Base-by-base conservation (phyloP, 768 basidiomycete genomes). In the Rickenella mellea region DNA sequence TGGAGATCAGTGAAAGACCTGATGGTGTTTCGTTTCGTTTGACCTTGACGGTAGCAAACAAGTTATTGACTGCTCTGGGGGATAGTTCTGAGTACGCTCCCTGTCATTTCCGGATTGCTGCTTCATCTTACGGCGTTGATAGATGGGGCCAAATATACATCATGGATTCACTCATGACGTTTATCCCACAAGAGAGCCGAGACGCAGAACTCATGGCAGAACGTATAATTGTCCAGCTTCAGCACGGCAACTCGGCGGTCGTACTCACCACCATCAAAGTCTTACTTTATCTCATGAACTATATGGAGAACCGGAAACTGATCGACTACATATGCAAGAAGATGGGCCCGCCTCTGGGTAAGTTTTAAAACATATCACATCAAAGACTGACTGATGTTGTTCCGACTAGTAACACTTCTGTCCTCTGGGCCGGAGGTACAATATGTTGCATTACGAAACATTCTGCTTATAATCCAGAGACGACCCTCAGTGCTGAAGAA, bases 141-240 rank as follows among this genome's bases (percentile, higher is more conserved):
- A 99, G 94, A 61, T 99, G 96, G 96, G 94, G 94, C 1, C 93
- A 97, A 61, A 91, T 97, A 40, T 99, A 98, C 57, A 98, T 99
- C 49, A 70, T 99, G 30, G 96, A 99, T 59, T 88, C 89, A 1
- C 62, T 99, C 24, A 62, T 99, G 42, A 87, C 92, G 28, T 98
- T 85, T 58, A 87, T 96, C n/a, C 96, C 96, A 4, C 83, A 91
- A 51, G 69, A 73, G 41, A 76, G 87, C 44, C 66, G 76, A 15
- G 96, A 99, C 55, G 96, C 96, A 8, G 90, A 96, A 61, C 67
- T 86, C 27, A 82, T 98, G 66, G 91, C 87, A n/a, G 96, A 99
- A 59, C 83, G 94, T 25, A 85, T 99, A 49, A 79, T 92, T 35
- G 74, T 91, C 36, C 85, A 97, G 51, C 68, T 99, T 21, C 90